These are phyloP conservation scores for Fusarium marasasianum DNA, from an alignment of 2,329 filamentous ascomycete species.

Conservation along the genomic window DNA sequence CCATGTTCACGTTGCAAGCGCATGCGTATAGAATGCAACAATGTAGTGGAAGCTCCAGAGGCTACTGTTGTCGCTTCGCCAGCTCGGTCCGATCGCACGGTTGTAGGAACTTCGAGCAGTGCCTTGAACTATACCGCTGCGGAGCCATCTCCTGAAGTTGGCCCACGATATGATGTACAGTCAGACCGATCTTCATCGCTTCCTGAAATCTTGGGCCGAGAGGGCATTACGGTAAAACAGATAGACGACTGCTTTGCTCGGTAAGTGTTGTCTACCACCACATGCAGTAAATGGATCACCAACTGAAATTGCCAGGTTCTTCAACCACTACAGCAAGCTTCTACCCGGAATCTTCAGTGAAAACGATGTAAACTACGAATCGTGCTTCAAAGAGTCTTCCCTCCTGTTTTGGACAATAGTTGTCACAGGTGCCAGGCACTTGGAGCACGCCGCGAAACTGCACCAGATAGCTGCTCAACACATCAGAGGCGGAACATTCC, in stretches of 20 bases:
- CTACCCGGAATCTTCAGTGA: not conserved
- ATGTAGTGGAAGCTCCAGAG: not conserved
- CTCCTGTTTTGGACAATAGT: not conserved
- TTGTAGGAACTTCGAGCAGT: not conserved
- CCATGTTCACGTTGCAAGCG: slow-evolving; percentile 2
- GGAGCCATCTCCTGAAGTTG: not conserved
- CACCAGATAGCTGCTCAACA: not conserved
- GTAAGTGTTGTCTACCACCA: not conserved
- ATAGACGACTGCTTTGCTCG: not conserved
- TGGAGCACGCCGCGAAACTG: not conserved
- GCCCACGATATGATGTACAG: not conserved
- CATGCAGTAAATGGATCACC: not conserved
- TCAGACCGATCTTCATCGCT: not conserved
- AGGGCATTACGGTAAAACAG: not conserved
- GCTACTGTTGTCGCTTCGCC: not conserved
- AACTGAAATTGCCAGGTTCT: not conserved
- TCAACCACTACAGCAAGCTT: not conserved
- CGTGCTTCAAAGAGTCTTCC: not conserved
- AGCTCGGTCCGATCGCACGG: not conserved
- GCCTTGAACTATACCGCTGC: not conserved
- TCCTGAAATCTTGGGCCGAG: not conserved
- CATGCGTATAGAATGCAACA: not conserved
- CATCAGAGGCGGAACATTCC: not conserved
- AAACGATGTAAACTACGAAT: not conserved
- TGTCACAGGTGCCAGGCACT: not conserved